Evolutionary conservation across 2,329 filamentous ascomycete species (phyloP).

Genomic region (Eutypa lata): DNA sequence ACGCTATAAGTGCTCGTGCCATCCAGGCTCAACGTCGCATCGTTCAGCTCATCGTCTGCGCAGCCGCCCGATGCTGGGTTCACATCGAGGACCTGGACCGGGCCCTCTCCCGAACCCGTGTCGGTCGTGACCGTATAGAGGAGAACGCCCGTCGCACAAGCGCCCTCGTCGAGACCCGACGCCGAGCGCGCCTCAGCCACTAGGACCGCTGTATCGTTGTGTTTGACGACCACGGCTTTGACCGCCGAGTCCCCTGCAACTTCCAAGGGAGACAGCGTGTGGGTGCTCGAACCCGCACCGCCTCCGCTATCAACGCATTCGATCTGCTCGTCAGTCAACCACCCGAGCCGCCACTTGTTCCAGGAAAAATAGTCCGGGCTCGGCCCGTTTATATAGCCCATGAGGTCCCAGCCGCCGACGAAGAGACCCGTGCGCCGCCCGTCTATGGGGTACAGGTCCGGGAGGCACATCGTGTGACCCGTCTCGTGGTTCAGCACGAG

Average conservation of each 20-base stretch:
- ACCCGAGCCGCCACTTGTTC: constrained; percentile 37
- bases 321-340: constrained; percentile 30
- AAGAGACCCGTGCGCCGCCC: constrained; percentile 23
- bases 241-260: background rate
- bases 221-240: constrained; percentile 28
- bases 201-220: constrained; percentile 18
- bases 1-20: constrained; percentile 17
- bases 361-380: constrained; percentile 35
- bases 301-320: constrained; percentile 24
- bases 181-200: constrained; percentile 30
- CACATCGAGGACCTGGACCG: constrained; percentile 29
- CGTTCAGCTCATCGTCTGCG: constrained; percentile 27
- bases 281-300: constrained; percentile 19
- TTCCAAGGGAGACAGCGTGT: constrained; percentile 23
- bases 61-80: constrained; percentile 29
- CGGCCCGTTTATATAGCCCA: constrained; percentile 32
- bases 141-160: constrained; percentile 32
- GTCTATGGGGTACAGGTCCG: constrained; percentile 33
- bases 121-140: constrained; percentile 33
- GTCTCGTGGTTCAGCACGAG: constrained; percentile 36
- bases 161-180: constrained; percentile 18
- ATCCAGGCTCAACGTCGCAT: constrained; percentile 24
- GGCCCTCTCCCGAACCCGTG: constrained; percentile 24
- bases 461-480: constrained; percentile 35
- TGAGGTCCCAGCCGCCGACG: constrained; percentile 35